A percentile compares a stretch with the other conserved stretches of the same genome.
Conservation (phyloP, 192 early-diverging fungal genomes). For the Cladochytrium replicatum region DNA sequence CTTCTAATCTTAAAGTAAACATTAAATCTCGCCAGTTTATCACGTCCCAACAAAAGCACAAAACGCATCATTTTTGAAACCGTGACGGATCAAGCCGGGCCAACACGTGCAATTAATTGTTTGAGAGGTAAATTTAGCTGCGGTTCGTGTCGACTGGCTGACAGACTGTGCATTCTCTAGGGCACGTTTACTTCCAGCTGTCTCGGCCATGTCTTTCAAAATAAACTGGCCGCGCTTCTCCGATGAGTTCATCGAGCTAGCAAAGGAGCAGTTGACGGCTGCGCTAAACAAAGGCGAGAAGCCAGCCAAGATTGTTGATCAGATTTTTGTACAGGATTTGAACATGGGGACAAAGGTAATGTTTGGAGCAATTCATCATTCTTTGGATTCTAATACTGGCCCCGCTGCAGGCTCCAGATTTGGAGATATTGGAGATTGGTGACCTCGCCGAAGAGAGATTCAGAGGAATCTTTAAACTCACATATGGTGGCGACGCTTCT, state of each 20-base stretch:
- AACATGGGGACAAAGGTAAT: conserved; percentile 82
- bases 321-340: conserved; percentile 85
- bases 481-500: conserved; percentile 86
- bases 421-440: conserved; percentile 96
- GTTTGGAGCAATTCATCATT: neutral
- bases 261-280: conserved; percentile 70
- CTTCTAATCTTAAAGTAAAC: too few species aligned
- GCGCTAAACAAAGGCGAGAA: conserved; percentile 93
- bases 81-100: too few species aligned
- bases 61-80: too few species aligned
- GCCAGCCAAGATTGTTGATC: conserved; percentile 83
- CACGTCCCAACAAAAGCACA: too few species aligned
- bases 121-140: too few species aligned
- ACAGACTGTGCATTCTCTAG: too few species aligned
- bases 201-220: conserved; percentile 96
- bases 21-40: too few species aligned
- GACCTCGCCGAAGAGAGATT: conserved; percentile 91
- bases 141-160: too few species aligned
- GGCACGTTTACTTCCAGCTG: too few species aligned
- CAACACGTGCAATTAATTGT: too few species aligned
- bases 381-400: neutral
- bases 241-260: conserved; percentile 76
- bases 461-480: conserved; percentile 89
- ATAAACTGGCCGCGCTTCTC: conserved; percentile 94
- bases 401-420: conserved; percentile 70